phyloP scores from a whole-genome alignment of 2,329 filamentous ascomycete genomes.

The Talaromyces rugulosus region DNA sequence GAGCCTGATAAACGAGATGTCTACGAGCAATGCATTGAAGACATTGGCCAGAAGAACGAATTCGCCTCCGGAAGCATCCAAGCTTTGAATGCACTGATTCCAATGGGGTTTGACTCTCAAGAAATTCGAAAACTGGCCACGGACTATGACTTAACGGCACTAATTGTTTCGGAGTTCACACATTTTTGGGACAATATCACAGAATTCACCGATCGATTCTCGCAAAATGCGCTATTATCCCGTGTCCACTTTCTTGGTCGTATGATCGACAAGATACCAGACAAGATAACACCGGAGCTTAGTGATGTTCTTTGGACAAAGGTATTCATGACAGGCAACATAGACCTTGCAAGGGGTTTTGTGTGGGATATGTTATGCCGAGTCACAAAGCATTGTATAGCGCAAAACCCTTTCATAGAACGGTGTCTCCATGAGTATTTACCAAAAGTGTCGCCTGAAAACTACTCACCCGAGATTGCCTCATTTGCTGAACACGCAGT shows the following conservation, averaged over 20 bases:
- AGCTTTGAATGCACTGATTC: slow-evolving; percentile 50
- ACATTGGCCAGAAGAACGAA: slow-evolving; percentile 60
- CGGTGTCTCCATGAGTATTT: slow-evolving; percentile 41
- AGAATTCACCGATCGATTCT: slow-evolving; percentile 35
- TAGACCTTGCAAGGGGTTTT: slow-evolving; percentile 57
- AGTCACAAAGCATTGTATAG: slow-evolving; percentile 23
- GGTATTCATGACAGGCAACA: slow-evolving; percentile 62
- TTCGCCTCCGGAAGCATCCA: slow-evolving; percentile 71
- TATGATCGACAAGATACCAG: slow-evolving; percentile 59
- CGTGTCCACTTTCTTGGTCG: slow-evolving; percentile 55
- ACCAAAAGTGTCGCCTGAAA: slow-evolving; percentile 33
- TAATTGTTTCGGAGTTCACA: slow-evolving; percentile 64
- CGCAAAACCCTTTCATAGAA: slow-evolving; percentile 39
- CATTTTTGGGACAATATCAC: slow-evolving; percentile 47
- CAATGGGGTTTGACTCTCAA: slow-evolving; percentile 33
- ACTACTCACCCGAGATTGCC: slow-evolving; percentile 37
- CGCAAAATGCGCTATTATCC: slow-evolving; percentile 46
- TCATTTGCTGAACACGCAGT: slow-evolving; percentile 40
- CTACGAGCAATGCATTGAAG: slow-evolving; percentile 62
- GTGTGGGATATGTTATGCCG: slow-evolving; percentile 66
- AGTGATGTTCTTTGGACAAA: slow-evolving; percentile 66
- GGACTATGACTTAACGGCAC: slow-evolving; percentile 57
- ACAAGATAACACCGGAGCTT: slow-evolving; percentile 58
- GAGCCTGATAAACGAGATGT: slow-evolving; percentile 57
- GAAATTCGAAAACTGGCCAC: slow-evolving; percentile 57